Evolutionary conservation across 108 stramenopile genomes (phyloP).

Genomic region (Bacterosira constricta): DNA sequence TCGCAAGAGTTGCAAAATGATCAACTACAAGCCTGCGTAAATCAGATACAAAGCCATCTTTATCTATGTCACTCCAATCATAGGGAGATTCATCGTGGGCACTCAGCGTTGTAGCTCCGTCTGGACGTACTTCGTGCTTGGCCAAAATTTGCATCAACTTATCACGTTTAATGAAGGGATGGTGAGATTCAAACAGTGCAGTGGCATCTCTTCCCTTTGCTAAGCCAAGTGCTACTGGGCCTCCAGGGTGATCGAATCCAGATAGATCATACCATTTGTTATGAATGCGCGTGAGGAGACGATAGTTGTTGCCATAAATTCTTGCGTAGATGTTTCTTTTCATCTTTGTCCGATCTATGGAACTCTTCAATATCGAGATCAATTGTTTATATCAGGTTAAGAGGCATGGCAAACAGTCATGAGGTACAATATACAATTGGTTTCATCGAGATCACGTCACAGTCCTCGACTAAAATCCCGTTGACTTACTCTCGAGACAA

Average conservation of each 20-base stretch:
- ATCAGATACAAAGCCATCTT: conserved; percentile 45
- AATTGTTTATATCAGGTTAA: too few species aligned
- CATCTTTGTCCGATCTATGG: too few species aligned
- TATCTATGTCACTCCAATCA: conserved; percentile 46
- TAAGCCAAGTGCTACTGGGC: conserved; percentile 48
- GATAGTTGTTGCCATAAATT: conserved; percentile 4
- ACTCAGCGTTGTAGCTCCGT: conserved; percentile 11
- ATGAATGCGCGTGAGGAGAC: conserved; percentile 39
- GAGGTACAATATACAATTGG: too few species aligned
- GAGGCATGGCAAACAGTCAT: too few species aligned
- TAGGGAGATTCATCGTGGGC: conserved; percentile 51
- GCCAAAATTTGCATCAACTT: conserved; percentile 38
- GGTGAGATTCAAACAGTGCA: conserved; percentile 59
- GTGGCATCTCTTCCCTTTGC: conserved; percentile 44
- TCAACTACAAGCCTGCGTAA: conserved; percentile 30
- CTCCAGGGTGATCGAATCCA: conserved; percentile 54
- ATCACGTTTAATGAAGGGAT: conserved; percentile 35
- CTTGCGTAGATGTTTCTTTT: too few species aligned
- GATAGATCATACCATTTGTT: conserved; percentile 54
- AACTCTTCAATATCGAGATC: too few species aligned
- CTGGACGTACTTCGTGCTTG: conserved; percentile 42
- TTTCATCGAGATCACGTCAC: too few species aligned
- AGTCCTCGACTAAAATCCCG: too few species aligned
- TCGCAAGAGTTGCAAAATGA: conserved; percentile 44
- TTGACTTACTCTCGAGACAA: background rate